Conservation (phyloP, 129 eudicot genomes). For the Flaveria bidentis region DNA sequence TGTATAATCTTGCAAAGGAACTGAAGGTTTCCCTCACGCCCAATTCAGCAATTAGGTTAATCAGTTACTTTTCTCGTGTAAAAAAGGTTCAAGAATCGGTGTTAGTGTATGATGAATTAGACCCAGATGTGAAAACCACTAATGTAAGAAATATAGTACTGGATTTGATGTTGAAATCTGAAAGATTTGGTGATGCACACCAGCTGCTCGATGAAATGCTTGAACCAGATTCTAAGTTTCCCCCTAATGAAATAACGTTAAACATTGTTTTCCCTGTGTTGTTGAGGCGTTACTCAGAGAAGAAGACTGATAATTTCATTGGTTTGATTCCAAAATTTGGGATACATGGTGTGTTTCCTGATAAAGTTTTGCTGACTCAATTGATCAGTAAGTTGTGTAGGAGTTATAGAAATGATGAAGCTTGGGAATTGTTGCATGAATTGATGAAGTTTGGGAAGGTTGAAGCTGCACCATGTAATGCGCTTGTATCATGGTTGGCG, state of each 20-base stretch:
- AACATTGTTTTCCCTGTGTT: conserved; percentile 40
- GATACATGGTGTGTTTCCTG: conserved; percentile 47
- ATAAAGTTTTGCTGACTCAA: conserved; percentile 40
- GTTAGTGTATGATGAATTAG: conserved; percentile 41
- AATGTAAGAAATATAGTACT: conserved; percentile 37
- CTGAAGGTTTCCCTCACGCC: conserved; percentile 35
- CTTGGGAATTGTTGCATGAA: conserved; percentile 60
- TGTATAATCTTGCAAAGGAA: conserved; percentile 48
- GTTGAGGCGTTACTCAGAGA: conserved; percentile 39
- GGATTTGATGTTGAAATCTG: conserved; percentile 31
- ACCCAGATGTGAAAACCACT: conserved; percentile 32
- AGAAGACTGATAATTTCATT: conserved; percentile 45
- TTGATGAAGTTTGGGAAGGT: conserved; percentile 53
- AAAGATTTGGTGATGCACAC: conserved; percentile 50
- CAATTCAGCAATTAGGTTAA: conserved; percentile 48
- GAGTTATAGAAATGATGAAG: conserved; percentile 36
- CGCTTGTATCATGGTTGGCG: conserved; percentile 53
- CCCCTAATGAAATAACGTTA: conserved; percentile 33
- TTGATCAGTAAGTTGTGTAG: conserved; percentile 51
- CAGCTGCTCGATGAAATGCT: conserved; percentile 79
- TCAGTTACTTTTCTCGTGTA: conserved; percentile 42
- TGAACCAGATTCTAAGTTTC: conserved; percentile 25
- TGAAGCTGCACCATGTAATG: conserved; percentile 54
- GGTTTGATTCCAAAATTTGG: conserved; percentile 43
- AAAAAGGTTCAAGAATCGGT: conserved; percentile 43